Conservation (phyloP, 2,329 filamentous ascomycete genomes). For the Trichoderma brevicompactum region DNA sequence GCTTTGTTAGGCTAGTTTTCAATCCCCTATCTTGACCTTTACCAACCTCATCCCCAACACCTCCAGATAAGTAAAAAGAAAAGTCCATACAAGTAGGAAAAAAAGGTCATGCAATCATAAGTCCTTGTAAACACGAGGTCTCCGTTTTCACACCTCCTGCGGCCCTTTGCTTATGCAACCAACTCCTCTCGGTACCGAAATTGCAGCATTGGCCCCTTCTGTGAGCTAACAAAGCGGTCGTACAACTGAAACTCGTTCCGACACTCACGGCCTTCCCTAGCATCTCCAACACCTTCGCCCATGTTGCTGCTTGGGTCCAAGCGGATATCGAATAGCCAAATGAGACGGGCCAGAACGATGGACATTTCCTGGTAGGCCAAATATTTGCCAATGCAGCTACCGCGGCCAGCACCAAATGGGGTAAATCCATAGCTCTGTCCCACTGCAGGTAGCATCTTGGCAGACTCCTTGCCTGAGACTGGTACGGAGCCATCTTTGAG, state of each 20-base stretch:
- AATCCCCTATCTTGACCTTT: too few relatives aligned
- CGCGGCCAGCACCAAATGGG: slow-evolving; percentile 27
- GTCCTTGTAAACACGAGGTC: neutral
- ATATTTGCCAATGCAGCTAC: slow-evolving; percentile 29
- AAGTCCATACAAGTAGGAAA: neutral
- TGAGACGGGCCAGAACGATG: slow-evolving; percentile 27
- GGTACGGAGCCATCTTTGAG: slow-evolving; percentile 17
- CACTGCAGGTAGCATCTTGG: slow-evolving; percentile 16
- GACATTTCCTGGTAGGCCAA: slow-evolving; percentile 31
- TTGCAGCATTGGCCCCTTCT: slow-evolving; percentile 29
- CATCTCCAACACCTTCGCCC: slow-evolving; percentile 22
- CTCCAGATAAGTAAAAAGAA: neutral
- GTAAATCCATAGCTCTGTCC: slow-evolving; percentile 27
- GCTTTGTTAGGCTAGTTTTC: neutral
- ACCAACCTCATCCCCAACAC: neutral
- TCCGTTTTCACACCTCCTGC: neutral
- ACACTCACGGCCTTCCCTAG: slow-evolving; percentile 13
- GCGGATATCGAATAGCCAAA: slow-evolving; percentile 29
- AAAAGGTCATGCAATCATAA: neutral
- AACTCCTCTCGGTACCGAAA: slow-evolving; percentile 28
- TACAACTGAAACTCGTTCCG: slow-evolving; percentile 28
- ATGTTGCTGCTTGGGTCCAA: slow-evolving; percentile 23
- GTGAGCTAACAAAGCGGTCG: slow-evolving; percentile 29
- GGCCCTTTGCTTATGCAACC: neutral
- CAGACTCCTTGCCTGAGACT: slow-evolving; percentile 24